Evolutionary conservation across 106 monocot genomes (phyloP).

Genomic region (Cymbidium sinense): DNA sequence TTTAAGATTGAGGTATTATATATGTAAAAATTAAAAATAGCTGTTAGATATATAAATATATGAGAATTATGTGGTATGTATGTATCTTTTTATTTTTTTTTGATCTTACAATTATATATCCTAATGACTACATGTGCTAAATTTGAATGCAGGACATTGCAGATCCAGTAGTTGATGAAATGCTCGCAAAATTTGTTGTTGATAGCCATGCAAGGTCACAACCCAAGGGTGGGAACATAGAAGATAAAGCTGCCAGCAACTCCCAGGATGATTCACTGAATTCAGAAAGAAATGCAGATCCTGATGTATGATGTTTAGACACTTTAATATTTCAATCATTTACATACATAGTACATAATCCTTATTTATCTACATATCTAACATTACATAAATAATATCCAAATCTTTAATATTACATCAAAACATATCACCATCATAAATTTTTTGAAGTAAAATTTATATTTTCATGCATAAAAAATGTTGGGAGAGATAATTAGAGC

Average conservation of each 20-base stretch:
- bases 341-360: no score
- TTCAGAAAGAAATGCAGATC: conserved; percentile 47
- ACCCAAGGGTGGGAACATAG: conserved; percentile 81
- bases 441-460: no score
- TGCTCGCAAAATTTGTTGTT: conserved; percentile 99
- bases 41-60: no score
- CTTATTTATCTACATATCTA: no score
- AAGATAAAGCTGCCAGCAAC: conserved; percentile 49
- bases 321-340: background rate
- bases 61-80: no score
- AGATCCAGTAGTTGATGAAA: conserved; percentile 95
- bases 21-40: no score
- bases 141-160: conserved; percentile 74
- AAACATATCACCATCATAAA: no score
- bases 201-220: conserved; percentile 86
- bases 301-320: conserved; percentile 43
- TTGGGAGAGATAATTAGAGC: no score
- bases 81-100: background rate
- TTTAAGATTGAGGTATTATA: no score
- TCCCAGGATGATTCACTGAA: conserved; percentile 32
- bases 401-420: no score
- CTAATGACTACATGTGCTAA: background rate
- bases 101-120: background rate
- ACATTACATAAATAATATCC: no score
- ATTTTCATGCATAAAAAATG: no score